Conservation (phyloP, 768 basidiomycete species). For the Boletellus ananas region DNA sequence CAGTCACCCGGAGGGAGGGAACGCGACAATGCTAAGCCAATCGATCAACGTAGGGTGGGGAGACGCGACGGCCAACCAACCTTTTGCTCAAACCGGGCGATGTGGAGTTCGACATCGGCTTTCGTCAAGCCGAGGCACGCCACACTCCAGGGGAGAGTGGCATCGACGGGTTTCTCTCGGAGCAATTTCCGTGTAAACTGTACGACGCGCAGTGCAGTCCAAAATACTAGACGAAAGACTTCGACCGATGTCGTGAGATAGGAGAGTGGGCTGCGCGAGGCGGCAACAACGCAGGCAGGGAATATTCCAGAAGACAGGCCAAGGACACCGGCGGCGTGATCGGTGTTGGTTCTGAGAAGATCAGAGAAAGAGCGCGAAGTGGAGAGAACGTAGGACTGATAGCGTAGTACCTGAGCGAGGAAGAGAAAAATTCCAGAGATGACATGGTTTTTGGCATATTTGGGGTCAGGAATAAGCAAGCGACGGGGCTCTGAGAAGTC, state of each 20-base stretch:
- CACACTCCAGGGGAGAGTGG: slow-evolving; percentile 42
- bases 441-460: slow-evolving; percentile 44
- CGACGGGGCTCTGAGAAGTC: slow-evolving; percentile 42
- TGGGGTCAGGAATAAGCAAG: slow-evolving; percentile 37
- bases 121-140: slow-evolving; percentile 36
- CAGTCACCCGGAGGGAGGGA: slow-evolving; percentile 44
- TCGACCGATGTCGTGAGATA: slow-evolving; percentile 46
- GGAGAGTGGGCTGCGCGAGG: slow-evolving; percentile 37
- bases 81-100: slow-evolving; percentile 22
- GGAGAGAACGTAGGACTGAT: slow-evolving; percentile 41
- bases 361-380: slow-evolving; percentile 23
- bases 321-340: slow-evolving; percentile 37
- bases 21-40: slow-evolving; percentile 10
- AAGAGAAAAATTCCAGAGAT: slow-evolving; percentile 48
- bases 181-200: slow-evolving; percentile 28
- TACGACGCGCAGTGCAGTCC: slow-evolving; percentile 46
- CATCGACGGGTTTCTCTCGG: slow-evolving; percentile 18
- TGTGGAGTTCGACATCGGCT: slow-evolving; percentile 22
- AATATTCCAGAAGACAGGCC: slow-evolving; percentile 59
- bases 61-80: slow-evolving; percentile 2
- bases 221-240: slow-evolving; percentile 48
- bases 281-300: slow-evolving; percentile 48
- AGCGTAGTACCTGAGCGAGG: slow-evolving; percentile 50
- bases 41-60: background rate
- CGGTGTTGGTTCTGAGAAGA: slow-evolving; percentile 32